Base-by-base conservation (phyloP, 2,329 filamentous ascomycete genomes). In the Ceratocystis colombiana region DNA sequence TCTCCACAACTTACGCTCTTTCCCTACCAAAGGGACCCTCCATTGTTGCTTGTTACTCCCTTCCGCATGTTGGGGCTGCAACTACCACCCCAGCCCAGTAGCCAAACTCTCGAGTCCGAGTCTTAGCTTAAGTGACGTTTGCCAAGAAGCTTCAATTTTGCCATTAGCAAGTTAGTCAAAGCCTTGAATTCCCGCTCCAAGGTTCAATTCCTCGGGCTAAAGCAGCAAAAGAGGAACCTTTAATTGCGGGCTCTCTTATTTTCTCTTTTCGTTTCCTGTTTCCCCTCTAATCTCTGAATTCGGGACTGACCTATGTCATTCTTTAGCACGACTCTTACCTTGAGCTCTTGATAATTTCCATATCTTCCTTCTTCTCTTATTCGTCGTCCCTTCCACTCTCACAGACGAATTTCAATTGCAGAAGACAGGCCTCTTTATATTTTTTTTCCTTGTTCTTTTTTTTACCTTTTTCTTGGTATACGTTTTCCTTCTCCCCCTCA, bases 31-130 rank as follows among this genome's bases (percentile, higher is more conserved):
- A 41, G 37, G 61, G 25, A n/a, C 61, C 6, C 22, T 6, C n/a
- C 33, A 48, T 53, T 63, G 61, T n/a, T 17, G 25, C 15, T 63
- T 50, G 37, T 41, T 53, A 25, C 48, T 53, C 20, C 48, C 48
- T 53, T 53, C 7, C 20, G 8, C 25, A 25, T 53, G 48, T 15
- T 53, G 10, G 2, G 28, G 25, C 48, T 28, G 48, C 48, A 53
- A 53, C 15, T 53, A 53, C 48, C 22, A 15, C 37, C 37, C 37
- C 37, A 53, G 20, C 37, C 22, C 33, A 53, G 20, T 5, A 10
- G 20, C 25, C 48, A 48, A 48, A 22, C 37, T 20, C 46, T 48
- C 46, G 20, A 53, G 22, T 53, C 48, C 20, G 48, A 50, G 48
- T 50, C n/a, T 22, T 22, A 50, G 48, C 22, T 50, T 4, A 1